Base-by-base conservation (phyloP, 208 protist genomes). In the Acanthamoeba lenticulata region DNA sequence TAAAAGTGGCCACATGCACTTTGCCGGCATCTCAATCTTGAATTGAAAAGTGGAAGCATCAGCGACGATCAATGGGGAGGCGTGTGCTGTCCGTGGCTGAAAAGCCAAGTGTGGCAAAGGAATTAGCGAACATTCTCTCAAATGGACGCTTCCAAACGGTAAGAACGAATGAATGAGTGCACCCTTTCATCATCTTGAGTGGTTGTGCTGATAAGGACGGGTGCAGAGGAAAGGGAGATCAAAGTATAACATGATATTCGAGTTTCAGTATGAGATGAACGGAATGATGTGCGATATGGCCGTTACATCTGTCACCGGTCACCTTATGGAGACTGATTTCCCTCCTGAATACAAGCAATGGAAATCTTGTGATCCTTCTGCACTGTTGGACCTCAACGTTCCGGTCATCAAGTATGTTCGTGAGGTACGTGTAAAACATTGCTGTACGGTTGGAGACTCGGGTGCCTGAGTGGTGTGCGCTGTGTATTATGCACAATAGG, bases 301-400 rank as follows among this genome's bases (percentile, higher is more conserved):
- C 32, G 97, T 99, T 29, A 99, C 99, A 19, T 99, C 98, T 32
- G 99, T 99, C 11, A 94, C 96, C 1, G 99, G 99, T 4, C 99
- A 99, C 95, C 83, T 99, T 21, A 99, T 99, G 97, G 97, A 98
- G 49, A 93, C 97, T 11, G 98, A 99, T 57, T 96, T 97, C 15
- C 96, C 96, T 2, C 92, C 93, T 15, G 34, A 97, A 55, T 98
- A 98, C 38, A 97, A 96, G 47, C 97, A 94, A 57, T 99, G 99
- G 98, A 5, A 95, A 17, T 90, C 45, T 38, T 98, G 96, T 94
- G 98, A 98, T 42, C 98, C 99, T 11, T 67, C 95, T 2, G 97
- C 95, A 2, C 97, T 99, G 36, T 99, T 99, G 95, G 97, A 97
- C 38, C 97, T 96, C 1, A 79, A 15, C 69, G 38, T 29, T 15